Percentiles rank a stretch among this genome's conserved stretches.
These are phyloP conservation scores for Aurantiochytrium sp. DNA, from an alignment of 108 stramenopile genomes.

Conservation along the genomic window DNA sequence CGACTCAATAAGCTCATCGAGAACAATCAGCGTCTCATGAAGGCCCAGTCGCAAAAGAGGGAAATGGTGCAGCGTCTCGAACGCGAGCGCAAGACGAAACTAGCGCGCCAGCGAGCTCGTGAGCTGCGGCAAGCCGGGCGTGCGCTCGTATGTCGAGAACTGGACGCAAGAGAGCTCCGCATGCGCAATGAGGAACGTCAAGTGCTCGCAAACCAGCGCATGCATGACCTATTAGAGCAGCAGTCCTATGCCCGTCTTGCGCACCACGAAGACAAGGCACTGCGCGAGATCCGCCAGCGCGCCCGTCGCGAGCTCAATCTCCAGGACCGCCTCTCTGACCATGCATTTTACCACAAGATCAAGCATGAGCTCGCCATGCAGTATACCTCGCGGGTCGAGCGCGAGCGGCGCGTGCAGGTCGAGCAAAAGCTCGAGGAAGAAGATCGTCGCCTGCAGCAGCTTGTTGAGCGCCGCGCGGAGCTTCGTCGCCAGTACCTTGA, in stretches of 20 bases:
- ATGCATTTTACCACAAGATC: background rate
- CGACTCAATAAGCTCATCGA: background rate
- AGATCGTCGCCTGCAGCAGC: background rate
- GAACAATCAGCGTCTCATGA: background rate
- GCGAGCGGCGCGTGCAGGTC: background rate
- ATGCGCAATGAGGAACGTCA: background rate
- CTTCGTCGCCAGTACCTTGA: background rate
- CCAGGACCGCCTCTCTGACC: background rate
- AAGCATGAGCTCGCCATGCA: constrained; percentile 23
- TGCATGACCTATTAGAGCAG: background rate
- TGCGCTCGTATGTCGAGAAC: background rate
- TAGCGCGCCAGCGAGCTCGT: background rate
- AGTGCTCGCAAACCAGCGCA: background rate
- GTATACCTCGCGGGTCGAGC: background rate
- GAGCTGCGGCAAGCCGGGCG: background rate
- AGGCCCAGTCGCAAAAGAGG: background rate
- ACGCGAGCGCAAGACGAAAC: background rate
- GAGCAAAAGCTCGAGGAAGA: background rate
- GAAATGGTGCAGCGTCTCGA: background rate
- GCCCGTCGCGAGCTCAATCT: background rate
- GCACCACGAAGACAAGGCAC: background rate
- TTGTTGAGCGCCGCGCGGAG: background rate
- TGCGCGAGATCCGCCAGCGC: background rate
- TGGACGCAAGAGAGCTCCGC: background rate
- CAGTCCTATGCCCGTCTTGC: background rate